These are phyloP conservation scores for Boletellus sp. DNA, from an alignment of 768 basidiomycete species.

Conservation along the genomic window DNA sequence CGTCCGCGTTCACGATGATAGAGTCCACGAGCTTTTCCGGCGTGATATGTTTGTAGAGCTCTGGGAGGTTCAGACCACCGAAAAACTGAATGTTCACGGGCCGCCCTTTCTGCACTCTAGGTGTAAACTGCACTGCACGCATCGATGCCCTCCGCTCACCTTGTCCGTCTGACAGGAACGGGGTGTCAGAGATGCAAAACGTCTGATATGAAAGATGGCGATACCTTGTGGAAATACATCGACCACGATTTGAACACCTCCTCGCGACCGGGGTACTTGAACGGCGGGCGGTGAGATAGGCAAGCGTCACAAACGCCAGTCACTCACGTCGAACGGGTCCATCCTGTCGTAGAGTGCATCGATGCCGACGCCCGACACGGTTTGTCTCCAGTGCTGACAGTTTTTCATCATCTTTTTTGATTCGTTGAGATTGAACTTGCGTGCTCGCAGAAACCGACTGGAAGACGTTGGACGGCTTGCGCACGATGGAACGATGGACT, in stretches of 20 bases:
- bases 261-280: constrained; percentile 65
- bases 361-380: constrained; percentile 60
- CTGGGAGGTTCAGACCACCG: constrained; percentile 54
- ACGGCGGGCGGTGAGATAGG: background rate
- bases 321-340: constrained; percentile 68
- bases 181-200: background rate
- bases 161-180: constrained; percentile 55
- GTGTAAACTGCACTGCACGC: background rate
- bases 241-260: constrained; percentile 75
- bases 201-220: constrained; percentile 8
- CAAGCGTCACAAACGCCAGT: background rate
- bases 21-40: constrained; percentile 63
- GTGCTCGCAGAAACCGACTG: constrained; percentile 76
- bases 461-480: background rate
- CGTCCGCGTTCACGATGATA: constrained; percentile 63
- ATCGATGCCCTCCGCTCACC: constrained; percentile 35
- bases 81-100: constrained; percentile 68
- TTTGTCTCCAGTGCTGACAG: constrained; percentile 66
- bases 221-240: constrained; percentile 73
- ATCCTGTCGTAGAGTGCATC: constrained; percentile 58
- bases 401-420: constrained; percentile 64
- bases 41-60: constrained; percentile 52
- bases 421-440: constrained; percentile 56
- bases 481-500: background rate
- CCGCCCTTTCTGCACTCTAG: constrained; percentile 52